Percentiles rank a stretch among this genome's conserved stretches.
Evolutionary conservation across 2,329 filamentous ascomycete species (phyloP).

Genomic region (Trichoderma aggressivum): DNA sequence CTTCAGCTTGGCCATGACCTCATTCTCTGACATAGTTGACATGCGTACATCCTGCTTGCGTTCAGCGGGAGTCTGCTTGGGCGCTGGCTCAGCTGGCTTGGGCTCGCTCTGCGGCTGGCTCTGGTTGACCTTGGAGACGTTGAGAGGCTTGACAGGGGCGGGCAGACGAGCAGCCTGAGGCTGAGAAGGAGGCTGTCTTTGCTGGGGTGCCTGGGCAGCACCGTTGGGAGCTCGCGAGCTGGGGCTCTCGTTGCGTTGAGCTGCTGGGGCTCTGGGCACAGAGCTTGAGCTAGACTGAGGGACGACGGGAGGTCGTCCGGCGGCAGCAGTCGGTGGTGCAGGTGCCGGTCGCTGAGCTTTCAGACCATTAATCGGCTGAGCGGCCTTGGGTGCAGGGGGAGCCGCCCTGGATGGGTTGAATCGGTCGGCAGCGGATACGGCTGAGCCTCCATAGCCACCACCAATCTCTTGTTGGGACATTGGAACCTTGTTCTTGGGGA

Average conservation of each 20-base stretch:
- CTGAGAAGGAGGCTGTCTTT: slow-evolving; percentile 46
- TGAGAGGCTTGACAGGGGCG: slow-evolving; percentile 72
- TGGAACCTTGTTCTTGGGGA: slow-evolving; percentile 77
- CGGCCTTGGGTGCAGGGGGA: slow-evolving; percentile 69
- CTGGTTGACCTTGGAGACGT: slow-evolving; percentile 65
- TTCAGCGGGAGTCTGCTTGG: slow-evolving; percentile 66
- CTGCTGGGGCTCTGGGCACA: slow-evolving; percentile 39
- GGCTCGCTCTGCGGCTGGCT: slow-evolving; percentile 60
- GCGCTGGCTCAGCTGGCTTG: slow-evolving; percentile 86
- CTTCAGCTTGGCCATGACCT: slow-evolving; percentile 94
- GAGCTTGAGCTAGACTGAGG: slow-evolving; percentile 51
- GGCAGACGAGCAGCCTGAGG: slow-evolving; percentile 47
- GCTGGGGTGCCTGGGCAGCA: slow-evolving; percentile 48
- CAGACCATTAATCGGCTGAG: slow-evolving; percentile 54
- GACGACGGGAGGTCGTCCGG: slow-evolving; percentile 45
- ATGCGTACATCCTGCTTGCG: slow-evolving; percentile 92
- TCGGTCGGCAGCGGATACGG: slow-evolving; percentile 51
- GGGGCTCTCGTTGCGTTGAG: slow-evolving; percentile 47
- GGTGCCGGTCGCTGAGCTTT: slow-evolving; percentile 80
- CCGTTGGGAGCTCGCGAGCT: slow-evolving; percentile 57
- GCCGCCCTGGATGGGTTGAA: slow-evolving; percentile 85
- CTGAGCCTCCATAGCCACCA: slow-evolving; percentile 53
- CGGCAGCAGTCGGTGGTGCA: slow-evolving; percentile 54
- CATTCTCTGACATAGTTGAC: slow-evolving; percentile 95
- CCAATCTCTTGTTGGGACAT: slow-evolving; percentile 85